Percentiles rank a stretch among this genome's conserved stretches.
These are phyloP conservation scores for Mesembryanthemum crystallinum DNA, from an alignment of 148 eudicot genomes.

Conservation along the genomic window DNA sequence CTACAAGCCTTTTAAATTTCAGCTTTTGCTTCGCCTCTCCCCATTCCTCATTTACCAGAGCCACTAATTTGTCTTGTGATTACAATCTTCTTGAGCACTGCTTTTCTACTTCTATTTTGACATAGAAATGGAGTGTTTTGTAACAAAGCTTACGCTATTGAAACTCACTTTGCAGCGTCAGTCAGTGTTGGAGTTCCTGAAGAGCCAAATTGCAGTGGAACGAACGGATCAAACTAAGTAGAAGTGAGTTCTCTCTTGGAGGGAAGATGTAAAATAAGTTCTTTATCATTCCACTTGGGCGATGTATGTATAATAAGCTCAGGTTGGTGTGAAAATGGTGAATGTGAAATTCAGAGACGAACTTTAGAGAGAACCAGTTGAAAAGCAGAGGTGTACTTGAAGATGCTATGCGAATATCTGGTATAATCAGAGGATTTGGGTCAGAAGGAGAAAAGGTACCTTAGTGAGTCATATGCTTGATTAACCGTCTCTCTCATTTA, in stretches of 20 bases:
- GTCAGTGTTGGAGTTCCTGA: slow-evolving; percentile 80
- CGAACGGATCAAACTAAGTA: slow-evolving; percentile 31
- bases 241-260: background rate
- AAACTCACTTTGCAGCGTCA: slow-evolving; percentile 53
- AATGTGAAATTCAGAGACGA: slow-evolving; percentile 13
- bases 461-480: background rate
- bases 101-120: background rate
- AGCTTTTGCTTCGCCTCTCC: background rate
- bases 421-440: background rate
- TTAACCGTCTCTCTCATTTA: background rate
- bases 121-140: slow-evolving; percentile 1
- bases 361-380: background rate
- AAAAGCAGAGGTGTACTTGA: slow-evolving; percentile 5
- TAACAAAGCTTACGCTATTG: slow-evolving; percentile 15
- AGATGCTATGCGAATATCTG: background rate
- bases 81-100: background rate
- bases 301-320: slow-evolving; percentile 31
- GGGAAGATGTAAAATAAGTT: background rate
- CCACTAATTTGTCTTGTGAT: background rate
- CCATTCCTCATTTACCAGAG: background rate
- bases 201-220: slow-evolving; percentile 55
- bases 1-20: background rate
- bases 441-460: background rate
- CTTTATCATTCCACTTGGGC: slow-evolving; percentile 4
- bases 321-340: slow-evolving; percentile 11